A percentile compares a stretch with the other conserved stretches of the same genome.
Evolutionary conservation across 805 yeast genomes (phyloP).

Genomic region (Metschnikowia lachancei): DNA sequence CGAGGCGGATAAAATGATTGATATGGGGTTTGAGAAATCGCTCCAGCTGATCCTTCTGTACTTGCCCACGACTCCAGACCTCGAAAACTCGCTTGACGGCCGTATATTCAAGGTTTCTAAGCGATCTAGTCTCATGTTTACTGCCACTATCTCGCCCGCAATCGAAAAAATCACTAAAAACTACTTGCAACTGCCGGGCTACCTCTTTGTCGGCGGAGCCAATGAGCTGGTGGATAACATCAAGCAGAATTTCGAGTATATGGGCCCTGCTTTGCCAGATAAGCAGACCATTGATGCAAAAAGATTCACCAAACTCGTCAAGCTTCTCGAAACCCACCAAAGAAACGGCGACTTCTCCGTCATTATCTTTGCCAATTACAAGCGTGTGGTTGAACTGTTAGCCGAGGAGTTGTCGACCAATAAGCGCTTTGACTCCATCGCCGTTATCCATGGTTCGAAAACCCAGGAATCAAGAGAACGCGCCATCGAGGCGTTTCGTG

Average conservation of each 20-base stretch:
- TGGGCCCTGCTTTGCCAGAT: slow-evolving; percentile 34
- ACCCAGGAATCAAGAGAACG: slow-evolving; percentile 80
- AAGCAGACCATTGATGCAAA: slow-evolving; percentile 26
- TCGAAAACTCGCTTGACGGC: slow-evolving; percentile 26
- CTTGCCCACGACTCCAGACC: slow-evolving; percentile 44
- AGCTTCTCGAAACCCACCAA: slow-evolving; percentile 46
- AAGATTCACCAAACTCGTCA: slow-evolving; percentile 44
- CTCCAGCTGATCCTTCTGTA: slow-evolving; percentile 56
- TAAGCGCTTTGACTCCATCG: slow-evolving; percentile 43
- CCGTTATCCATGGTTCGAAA: slow-evolving; percentile 81
- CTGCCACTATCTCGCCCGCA: slow-evolving; percentile 84
- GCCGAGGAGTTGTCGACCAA: slow-evolving; percentile 44
- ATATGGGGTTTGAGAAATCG: slow-evolving; percentile 88
- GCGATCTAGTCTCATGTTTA: slow-evolving; percentile 81
- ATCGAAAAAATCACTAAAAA: slow-evolving; percentile 65
- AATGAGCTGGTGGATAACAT: slow-evolving; percentile 68
- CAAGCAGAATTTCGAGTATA: slow-evolving; percentile 57
- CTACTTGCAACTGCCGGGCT: slow-evolving; percentile 61
- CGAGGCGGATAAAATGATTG: slow-evolving; percentile 95
- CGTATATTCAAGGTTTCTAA: slow-evolving; percentile 38
- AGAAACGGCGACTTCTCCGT: slow-evolving; percentile 33
- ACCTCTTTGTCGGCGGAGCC: slow-evolving; percentile 63
- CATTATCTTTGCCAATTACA: slow-evolving; percentile 79
- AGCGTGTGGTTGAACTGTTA: slow-evolving; percentile 67
- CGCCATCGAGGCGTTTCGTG: slow-evolving; percentile 60